Conservation (phyloP, 768 basidiomycete species). For the Termitomyces sp. region DNA sequence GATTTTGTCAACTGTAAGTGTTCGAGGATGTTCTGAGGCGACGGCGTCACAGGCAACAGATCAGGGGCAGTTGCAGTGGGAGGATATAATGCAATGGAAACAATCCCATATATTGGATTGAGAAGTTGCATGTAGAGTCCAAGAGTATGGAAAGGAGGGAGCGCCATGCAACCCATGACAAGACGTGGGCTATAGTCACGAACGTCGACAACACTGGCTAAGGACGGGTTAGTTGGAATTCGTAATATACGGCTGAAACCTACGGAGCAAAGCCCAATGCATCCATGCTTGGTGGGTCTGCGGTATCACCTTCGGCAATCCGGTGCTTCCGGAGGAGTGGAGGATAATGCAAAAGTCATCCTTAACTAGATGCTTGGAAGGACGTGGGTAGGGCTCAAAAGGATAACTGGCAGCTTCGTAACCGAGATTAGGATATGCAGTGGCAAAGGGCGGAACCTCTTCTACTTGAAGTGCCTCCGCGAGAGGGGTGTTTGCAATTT, state of each 20-base stretch:
- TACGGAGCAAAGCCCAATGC: slow-evolving; percentile 20
- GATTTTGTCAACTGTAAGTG: slow-evolving; percentile 14
- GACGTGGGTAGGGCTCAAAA: not conserved
- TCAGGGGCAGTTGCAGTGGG: slow-evolving; percentile 14
- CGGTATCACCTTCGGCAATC: slow-evolving; percentile 27
- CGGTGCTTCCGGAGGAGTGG: slow-evolving; percentile 25
- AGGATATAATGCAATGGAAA: slow-evolving; percentile 18
- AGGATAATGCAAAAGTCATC: not conserved
- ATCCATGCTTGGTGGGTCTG: slow-evolving; percentile 14
- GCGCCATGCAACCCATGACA: slow-evolving; percentile 16
- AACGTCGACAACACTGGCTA: slow-evolving; percentile 6
- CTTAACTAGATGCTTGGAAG: not conserved
- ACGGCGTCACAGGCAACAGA: slow-evolving; percentile 23
- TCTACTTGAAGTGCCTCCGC: slow-evolving; percentile 20
- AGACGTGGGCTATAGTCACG: slow-evolving; percentile 2
- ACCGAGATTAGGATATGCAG: slow-evolving; percentile 10
- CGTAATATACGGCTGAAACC: not conserved
- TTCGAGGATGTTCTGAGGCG: slow-evolving; percentile 26
- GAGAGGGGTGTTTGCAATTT: slow-evolving; percentile 12
- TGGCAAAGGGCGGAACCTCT: slow-evolving; percentile 18
- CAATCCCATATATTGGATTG: slow-evolving; percentile 15
- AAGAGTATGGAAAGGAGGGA: slow-evolving; percentile 25
- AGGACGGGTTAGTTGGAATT: not conserved
- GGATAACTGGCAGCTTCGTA: slow-evolving; percentile 6
- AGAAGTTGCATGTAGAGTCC: slow-evolving; percentile 21